phyloP scores from a whole-genome alignment of 495 filamentous ascomycete genomes.

The Stereocaulon alpinum region DNA sequence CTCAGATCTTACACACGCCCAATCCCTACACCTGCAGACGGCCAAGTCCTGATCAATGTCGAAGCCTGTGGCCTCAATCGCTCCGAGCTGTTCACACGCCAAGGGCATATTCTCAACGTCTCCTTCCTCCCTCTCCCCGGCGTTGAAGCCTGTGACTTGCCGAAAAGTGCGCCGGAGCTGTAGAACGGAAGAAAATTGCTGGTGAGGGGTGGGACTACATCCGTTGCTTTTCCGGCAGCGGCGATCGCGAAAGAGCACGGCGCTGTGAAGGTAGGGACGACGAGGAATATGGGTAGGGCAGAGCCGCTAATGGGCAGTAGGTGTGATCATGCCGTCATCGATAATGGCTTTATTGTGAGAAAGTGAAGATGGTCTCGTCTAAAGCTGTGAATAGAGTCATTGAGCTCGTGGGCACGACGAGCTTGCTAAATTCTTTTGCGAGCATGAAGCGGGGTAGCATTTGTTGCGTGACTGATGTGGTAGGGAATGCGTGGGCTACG shows the following conservation, averaged over 20 bases:
- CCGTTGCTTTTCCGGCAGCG: conserved; percentile 38
- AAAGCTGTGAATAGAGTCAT: conserved; percentile 40
- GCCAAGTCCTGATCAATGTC: conserved; percentile 39
- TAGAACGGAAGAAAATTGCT: conserved; percentile 36
- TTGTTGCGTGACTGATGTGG: conserved; percentile 42
- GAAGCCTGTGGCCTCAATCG: conserved; percentile 46
- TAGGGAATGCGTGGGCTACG: conserved; percentile 38
- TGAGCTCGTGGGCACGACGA: conserved; percentile 35
- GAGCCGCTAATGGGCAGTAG: conserved; percentile 32
- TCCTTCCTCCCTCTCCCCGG: conserved; percentile 39
- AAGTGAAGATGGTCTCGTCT: conserved; percentile 26
- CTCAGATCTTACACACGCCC: conserved; percentile 31
- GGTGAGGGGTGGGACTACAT: conserved; percentile 42
- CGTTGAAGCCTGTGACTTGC: conserved; percentile 41
- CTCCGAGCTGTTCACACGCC: conserved; percentile 46
- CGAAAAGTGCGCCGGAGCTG: conserved; percentile 26
- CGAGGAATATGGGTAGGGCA: conserved; percentile 29
- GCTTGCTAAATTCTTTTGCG: conserved; percentile 34
- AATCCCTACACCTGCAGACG: conserved; percentile 29
- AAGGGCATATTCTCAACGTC: conserved; percentile 38
- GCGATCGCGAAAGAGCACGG: conserved; percentile 38
- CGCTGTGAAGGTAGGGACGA: conserved; percentile 29
- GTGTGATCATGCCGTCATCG: conserved; percentile 33
- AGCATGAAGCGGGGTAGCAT: conserved; percentile 32
- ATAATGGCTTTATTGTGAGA: conserved; percentile 30